Evolutionary conservation across 2,329 filamentous ascomycete species (phyloP), one percentile per base, ranked within the genome.

Genomic region (Rhynchosporium agropyri): DNA sequence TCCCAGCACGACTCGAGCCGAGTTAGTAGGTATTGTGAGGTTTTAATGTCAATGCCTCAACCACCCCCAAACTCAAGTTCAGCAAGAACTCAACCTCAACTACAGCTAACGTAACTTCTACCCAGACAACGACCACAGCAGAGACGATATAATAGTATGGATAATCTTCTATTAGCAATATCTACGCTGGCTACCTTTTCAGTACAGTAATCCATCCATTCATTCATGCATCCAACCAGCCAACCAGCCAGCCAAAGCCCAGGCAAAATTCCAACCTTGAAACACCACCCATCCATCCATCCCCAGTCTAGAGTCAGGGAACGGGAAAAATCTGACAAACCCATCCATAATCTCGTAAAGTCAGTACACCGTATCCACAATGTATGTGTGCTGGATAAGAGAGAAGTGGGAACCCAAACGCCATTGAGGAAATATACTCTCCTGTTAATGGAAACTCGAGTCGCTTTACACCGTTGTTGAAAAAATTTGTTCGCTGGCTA

Each of bases 311-410:
- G 42, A 58, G 45, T 45, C 38, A 38, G n/a, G 56, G 43, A 58
- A 36, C 51, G 33, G 5, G 40, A 40, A 40, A 28, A 38, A 33
- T 49, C 56, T n/a, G 33, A 49, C 43, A 49, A n/a, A 58, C 56
- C 28, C 28, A 29, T 20, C 45, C 45, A 58, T 40, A 49, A 58
- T 49, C 56, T 49, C 43, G 26, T 58, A 15, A 58, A 42, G 45
- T 48, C 43, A 49, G 40, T 58, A 29, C 15, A 42, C 29, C 36
- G 20, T 66, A 63, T 65, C 64, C 61, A 60, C 59, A 55, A 65
- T 70, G 65, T 61, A 67, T 62, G 59, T 43, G 65, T 63, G 62
- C 42, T 58, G 20, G 53, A 55, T 36, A 9, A 48, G 45, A 51
- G 58, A 26, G 15, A 43, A 57, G 36, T 20, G 1, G 42, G 48